phyloP scores from a whole-genome alignment of 1,139 yeast species.

The Geotrichum australiense region DNA sequence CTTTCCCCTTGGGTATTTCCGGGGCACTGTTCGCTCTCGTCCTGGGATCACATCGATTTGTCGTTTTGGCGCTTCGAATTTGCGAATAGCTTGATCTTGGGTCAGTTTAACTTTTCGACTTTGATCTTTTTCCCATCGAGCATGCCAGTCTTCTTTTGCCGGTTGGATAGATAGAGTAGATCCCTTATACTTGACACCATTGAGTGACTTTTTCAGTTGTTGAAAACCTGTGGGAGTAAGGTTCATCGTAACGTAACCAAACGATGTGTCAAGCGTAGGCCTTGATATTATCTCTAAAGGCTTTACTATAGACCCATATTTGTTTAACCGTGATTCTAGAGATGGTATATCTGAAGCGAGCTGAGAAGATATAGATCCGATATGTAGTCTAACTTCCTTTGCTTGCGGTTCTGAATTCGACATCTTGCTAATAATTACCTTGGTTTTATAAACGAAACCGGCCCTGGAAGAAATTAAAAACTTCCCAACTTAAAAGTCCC shows the following conservation, averaged over 20 bases:
- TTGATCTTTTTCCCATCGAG: slow-evolving; percentile 41
- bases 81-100: slow-evolving; percentile 40
- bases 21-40: slow-evolving; percentile 48
- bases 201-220: slow-evolving; percentile 48
- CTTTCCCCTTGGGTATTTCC: slow-evolving; percentile 39
- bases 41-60: slow-evolving; percentile 55
- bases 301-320: slow-evolving; percentile 43
- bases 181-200: slow-evolving; percentile 74
- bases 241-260: slow-evolving; percentile 60
- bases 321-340: slow-evolving; percentile 43
- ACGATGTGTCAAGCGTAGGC: slow-evolving; percentile 44
- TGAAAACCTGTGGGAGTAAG: slow-evolving; percentile 42
- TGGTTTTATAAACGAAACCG: no score
- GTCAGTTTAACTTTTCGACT: slow-evolving; percentile 27
- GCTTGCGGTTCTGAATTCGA: no score
- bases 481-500: no score
- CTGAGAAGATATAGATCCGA: slow-evolving; percentile 57
- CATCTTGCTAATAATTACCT: no score
- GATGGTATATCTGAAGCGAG: slow-evolving; percentile 42
- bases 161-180: slow-evolving; percentile 49
- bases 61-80: slow-evolving; percentile 36
- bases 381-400: slow-evolving; percentile 44
- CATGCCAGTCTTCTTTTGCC: slow-evolving; percentile 42
- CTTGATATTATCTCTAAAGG: slow-evolving; percentile 48
- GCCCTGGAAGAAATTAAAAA: no score